Evolutionary conservation across 1,284 basidiomycete genomes (phyloP), one percentile per base, ranked within the genome.

Genomic region (Papiliotrema fonsecae): DNA sequence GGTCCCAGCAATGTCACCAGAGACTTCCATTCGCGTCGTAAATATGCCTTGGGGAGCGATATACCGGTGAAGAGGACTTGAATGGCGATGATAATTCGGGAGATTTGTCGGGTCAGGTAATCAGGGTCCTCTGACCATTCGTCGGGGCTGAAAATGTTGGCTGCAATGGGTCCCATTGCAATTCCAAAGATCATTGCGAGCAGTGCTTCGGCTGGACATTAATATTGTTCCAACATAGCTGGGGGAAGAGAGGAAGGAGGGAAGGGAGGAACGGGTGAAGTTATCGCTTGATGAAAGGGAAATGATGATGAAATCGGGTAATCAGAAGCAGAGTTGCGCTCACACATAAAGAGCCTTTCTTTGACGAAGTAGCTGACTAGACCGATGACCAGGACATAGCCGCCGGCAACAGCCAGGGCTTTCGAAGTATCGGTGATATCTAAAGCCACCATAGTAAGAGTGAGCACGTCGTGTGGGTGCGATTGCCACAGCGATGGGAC

Each of bases 61-160:
- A 97, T 93, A 4, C 94, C 94, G 49, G 97, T 90, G 28, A 94
- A 92, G 64, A 98, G 94, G 2, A 98, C 94, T 44, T 93, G 92
- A 51, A 97, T 87, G 3, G 91, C 94, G 41, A 98, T 84, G 47
- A 97, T 86, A 54, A 97, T 83, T 9, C 94, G 82, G 21, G 90
- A 89, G 65, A 97, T 79, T 73, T 97, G 90, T 51, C 86, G 77
- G 0, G 64, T 67, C 11, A 65, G 48, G 42, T 50, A 25, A 21
- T 54, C 40, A 1, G 59, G 38, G 26, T 58, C 42, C 16, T 51
- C 46, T 11, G 55, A 47, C 67, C 67, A 69, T 18, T 44, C 39
- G 22, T 42, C 31, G 2, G 64, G 64, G 4, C 58, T 52, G 50
- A 74, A 67, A 49, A 61, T 60, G 24, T 57, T 52, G 11, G 64